Evolutionary conservation across 768 basidiomycete genomes (phyloP).

Genomic region (Phaffia tasmanica): DNA sequence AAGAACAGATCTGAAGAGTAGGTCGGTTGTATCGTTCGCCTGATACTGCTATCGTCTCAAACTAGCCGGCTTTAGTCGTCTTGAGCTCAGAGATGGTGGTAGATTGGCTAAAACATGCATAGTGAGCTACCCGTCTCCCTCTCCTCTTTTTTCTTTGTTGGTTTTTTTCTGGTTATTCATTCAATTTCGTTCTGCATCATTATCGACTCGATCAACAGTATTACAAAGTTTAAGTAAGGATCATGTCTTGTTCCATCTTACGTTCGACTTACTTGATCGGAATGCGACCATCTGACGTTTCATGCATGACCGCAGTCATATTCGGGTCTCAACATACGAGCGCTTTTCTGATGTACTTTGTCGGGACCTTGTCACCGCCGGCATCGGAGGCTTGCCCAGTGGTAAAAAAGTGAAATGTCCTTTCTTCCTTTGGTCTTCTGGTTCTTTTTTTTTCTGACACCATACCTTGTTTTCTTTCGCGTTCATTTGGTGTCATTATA

Average conservation of each 20-base stretch:
- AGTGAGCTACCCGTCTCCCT: constrained; percentile 36
- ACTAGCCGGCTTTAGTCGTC: constrained; percentile 80
- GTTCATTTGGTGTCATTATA: constrained; percentile 32
- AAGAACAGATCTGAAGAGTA: too few relatives aligned
- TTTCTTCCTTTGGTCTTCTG: neutral
- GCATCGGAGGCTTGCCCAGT: constrained; percentile 23
- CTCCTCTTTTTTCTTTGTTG: neutral
- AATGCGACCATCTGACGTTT: neutral
- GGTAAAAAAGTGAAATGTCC: constrained; percentile 54
- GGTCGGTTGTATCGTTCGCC: too few relatives aligned
- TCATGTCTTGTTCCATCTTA: neutral
- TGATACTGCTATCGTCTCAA: neutral
- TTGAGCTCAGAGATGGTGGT: constrained; percentile 84
- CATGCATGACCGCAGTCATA: constrained; percentile 44
- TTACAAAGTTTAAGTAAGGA: constrained; percentile 79
- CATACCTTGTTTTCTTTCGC: neutral
- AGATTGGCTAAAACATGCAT: constrained; percentile 98
- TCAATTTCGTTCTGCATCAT: neutral
- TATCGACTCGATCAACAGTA: constrained; percentile 36
- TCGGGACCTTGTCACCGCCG: constrained; percentile 65
- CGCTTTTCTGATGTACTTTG: constrained; percentile 92
- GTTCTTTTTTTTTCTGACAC: neutral
- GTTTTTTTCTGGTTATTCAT: neutral
- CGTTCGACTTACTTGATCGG: too few relatives aligned
- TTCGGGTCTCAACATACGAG: constrained; percentile 87